These are phyloP conservation scores for Neofusicoccum kwambonambiense DNA, from an alignment of 2,329 filamentous ascomycete species.

Conservation along the genomic window DNA sequence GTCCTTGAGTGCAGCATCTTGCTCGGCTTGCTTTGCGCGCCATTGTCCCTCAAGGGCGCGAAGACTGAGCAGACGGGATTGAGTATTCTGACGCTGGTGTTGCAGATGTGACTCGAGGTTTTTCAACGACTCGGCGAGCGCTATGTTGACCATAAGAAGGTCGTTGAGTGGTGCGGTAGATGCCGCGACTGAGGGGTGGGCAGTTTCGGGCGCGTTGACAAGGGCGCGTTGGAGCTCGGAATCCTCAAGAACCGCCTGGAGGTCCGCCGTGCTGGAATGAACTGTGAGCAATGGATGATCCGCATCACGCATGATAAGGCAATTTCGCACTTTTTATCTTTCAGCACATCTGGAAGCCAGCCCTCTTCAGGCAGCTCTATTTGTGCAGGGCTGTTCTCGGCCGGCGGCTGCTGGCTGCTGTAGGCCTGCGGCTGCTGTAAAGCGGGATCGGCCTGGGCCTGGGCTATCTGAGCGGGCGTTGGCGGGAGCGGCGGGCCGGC, in stretches of 20 bases:
- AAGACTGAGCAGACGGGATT: constrained; percentile 77
- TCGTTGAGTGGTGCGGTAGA: constrained; percentile 64
- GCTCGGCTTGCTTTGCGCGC: constrained; percentile 82
- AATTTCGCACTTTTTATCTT: constrained; percentile 73
- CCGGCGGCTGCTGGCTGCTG: background rate
- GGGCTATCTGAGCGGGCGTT: constrained; percentile 24
- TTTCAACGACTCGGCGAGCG: constrained; percentile 63
- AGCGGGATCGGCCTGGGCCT: background rate
- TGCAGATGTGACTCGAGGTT: constrained; percentile 59
- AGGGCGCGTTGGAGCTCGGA: constrained; percentile 71
- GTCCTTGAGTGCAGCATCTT: constrained; percentile 78
- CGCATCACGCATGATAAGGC: constrained; percentile 21
- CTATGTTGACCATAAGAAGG: constrained; percentile 68
- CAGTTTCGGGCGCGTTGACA: constrained; percentile 62
- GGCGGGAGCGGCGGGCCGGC: constrained; percentile 47
- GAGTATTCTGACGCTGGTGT: constrained; percentile 67
- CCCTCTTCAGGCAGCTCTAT: constrained; percentile 51
- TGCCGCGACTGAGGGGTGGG: constrained; percentile 68
- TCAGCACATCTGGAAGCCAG: constrained; percentile 75
- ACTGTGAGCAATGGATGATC: constrained; percentile 19
- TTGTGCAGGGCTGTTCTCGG: background rate
- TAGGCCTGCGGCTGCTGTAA: constrained; percentile 29
- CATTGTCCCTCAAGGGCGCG: constrained; percentile 91
- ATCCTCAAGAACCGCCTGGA: constrained; percentile 66
- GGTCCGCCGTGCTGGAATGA: constrained; percentile 67